phyloP scores from a whole-genome alignment of 2,329 filamentous ascomycete species.

The Stemphylium beticola region DNA sequence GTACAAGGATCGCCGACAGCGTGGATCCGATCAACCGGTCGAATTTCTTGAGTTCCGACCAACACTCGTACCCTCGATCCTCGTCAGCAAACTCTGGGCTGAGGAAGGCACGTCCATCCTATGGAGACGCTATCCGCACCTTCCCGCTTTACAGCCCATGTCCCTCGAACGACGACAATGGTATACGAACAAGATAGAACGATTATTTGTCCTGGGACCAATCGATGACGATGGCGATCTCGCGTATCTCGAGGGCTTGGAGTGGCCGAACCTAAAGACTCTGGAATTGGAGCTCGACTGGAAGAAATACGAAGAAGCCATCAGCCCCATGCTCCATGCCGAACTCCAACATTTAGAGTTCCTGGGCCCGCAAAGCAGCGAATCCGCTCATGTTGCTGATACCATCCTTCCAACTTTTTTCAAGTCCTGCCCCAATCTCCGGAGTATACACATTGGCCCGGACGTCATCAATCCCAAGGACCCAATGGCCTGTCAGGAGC shows the following conservation, averaged over 20 bases:
- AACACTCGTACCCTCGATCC: conserved; percentile 39
- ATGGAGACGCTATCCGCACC: conserved; percentile 41
- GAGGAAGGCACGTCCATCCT: conserved; percentile 40
- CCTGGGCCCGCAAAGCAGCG: conserved; percentile 31
- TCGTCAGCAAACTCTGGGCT: conserved; percentile 44
- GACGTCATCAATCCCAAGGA: conserved; percentile 26
- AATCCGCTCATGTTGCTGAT: conserved; percentile 28
- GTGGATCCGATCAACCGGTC: conserved; percentile 39
- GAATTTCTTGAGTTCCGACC: conserved; percentile 44
- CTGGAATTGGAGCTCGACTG: conserved; percentile 42
- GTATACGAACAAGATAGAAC: conserved; percentile 42
- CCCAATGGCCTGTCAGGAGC: conserved; percentile 27
- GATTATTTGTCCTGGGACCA: conserved; percentile 30
- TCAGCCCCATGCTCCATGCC: conserved; percentile 31
- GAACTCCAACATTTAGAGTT: conserved; percentile 36
- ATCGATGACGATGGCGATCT: conserved; percentile 21
- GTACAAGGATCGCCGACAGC: conserved; percentile 40
- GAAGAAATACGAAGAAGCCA: conserved; percentile 22
- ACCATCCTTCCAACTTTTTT: conserved; percentile 32
- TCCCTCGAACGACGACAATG: conserved; percentile 29
- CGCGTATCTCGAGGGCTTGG: conserved; percentile 32
- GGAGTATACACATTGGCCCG: conserved; percentile 35
- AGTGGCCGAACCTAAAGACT: conserved; percentile 38
- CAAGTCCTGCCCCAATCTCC: conserved; percentile 27
- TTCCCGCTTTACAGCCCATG: conserved; percentile 35